Evolutionary conservation across 2,329 filamentous ascomycete genomes (phyloP), one percentile per base, ranked within the genome.

Genomic region (Dothideomycetes sp.): DNA sequence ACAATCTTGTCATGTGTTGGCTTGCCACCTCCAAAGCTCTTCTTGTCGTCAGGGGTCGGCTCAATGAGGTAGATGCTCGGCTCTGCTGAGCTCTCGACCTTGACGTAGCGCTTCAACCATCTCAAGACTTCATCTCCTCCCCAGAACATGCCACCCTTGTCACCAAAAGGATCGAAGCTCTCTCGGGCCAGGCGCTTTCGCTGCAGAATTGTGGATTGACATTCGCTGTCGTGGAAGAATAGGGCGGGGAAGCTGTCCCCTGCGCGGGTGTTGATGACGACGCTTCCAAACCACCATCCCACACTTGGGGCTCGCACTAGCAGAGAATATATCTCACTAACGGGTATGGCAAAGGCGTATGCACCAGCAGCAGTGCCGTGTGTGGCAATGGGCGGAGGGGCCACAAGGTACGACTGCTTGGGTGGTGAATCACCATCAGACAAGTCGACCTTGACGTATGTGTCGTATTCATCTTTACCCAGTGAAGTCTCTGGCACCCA

Each of bases 191-290:
- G 69, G 62, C 81, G 85, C 70, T 91, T 94, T 65, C 93, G 86
- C 61, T 96, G 89, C 41, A 93, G 63, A 16, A 96, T 94, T 0
- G 91, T 98, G 38, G 84, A 93, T 62, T 94, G 84, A 54, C 91
- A 98, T 65, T 98, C 91, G 46, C 79, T 87, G 55, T 98, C 91
- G 58, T 98, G 91, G 64, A 98, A 98, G 65, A 98, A 98, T 1
- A 98, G 67, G 0, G 91, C 87, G 0, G 91, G 91, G 50, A 96
- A 94, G 57, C 84, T 91, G 57, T 96, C 88, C 3, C 93, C 93
- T 1, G 82, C 79, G 10, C 84, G 72, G 1, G 84, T 86, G 58
- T 98, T 98, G 65, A 98, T 85, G 42, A 98, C 81, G 19, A 98
- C 64, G 47, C 87, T 94, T 24, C 91, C 91, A 58, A 93, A 95